phyloP scores from a whole-genome alignment of 352 stramenopile species.

The Phytophthora uliginosa region DNA sequence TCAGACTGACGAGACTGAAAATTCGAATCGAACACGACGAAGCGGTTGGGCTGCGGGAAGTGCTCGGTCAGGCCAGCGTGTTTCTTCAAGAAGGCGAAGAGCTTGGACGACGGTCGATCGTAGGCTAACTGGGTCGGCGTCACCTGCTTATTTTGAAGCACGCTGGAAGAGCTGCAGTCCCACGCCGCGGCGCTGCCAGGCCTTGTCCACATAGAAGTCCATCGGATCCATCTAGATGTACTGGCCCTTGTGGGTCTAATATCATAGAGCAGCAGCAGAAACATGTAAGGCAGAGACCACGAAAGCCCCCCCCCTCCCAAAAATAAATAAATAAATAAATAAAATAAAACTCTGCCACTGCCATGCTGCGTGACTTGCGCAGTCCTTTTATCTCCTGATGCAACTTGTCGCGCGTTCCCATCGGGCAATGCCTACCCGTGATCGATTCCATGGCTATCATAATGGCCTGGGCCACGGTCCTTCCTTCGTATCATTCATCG shows the following conservation, averaged over 20 bases:
- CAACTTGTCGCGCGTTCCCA: too few species aligned
- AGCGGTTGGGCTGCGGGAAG: conserved; percentile 85
- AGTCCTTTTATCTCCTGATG: too few species aligned
- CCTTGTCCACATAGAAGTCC: conserved; percentile 80
- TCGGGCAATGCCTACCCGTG: too few species aligned
- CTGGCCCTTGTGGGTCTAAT: conserved; percentile 56
- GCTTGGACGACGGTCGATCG: conserved; percentile 83
- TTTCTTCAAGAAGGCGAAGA: conserved; percentile 84
- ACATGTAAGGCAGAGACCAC: too few species aligned
- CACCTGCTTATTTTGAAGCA: conserved; percentile 45
- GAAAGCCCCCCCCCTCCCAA: too few species aligned
- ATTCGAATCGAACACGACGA: conserved; percentile 86
- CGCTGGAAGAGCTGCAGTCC: conserved; percentile 71
- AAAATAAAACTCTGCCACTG: too few species aligned
- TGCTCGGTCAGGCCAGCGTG: conserved; percentile 60
- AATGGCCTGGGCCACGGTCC: too few species aligned
- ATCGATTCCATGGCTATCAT: too few species aligned
- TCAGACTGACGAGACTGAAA: conserved; percentile 51
- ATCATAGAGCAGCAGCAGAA: conserved; percentile 11
- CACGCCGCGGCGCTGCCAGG: conserved; percentile 64
- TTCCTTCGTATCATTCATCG: too few species aligned
- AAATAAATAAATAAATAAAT: too few species aligned
- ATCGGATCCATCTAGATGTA: conserved; percentile 81
- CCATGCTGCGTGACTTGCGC: too few species aligned
- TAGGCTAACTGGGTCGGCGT: conserved; percentile 62